phyloP scores from a whole-genome alignment of 140 eudicot genomes.

The Flaveria floridana region DNA sequence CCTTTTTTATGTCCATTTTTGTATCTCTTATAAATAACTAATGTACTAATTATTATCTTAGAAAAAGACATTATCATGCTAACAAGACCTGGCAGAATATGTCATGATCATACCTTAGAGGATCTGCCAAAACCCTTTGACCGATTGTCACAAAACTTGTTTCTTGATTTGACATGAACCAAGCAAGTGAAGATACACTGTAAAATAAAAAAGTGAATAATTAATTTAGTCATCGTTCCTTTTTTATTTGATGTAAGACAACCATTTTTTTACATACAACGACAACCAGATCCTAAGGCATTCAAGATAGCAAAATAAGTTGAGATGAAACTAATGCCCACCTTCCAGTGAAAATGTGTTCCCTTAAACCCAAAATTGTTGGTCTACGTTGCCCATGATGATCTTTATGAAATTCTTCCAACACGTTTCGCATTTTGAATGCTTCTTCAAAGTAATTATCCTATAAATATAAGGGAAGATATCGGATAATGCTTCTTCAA shows the following conservation, averaged over 20 bases:
- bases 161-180: slow-evolving; percentile 99
- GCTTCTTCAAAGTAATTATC: slow-evolving; percentile 97
- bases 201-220: slow-evolving; percentile 17
- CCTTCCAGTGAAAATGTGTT: slow-evolving; percentile 99
- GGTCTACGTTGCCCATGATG: slow-evolving; percentile 83
- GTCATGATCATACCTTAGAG: slow-evolving; percentile 60
- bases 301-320: slow-evolving; percentile 20
- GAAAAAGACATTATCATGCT: background rate
- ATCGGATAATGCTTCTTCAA: slow-evolving; percentile 54
- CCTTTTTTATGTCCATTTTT: background rate
- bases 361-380: slow-evolving; percentile 91
- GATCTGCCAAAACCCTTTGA: slow-evolving; percentile 92
- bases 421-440: slow-evolving; percentile 91
- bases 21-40: background rate
- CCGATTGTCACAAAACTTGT: slow-evolving; percentile 97
- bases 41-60: background rate
- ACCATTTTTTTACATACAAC: background rate
- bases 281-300: background rate
- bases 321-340: slow-evolving; percentile 25
- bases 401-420: slow-evolving; percentile 75
- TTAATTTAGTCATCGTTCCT: background rate
- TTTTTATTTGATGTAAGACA: slow-evolving; percentile 1
- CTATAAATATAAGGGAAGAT: slow-evolving; percentile 37
- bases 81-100: slow-evolving; percentile 12
- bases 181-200: slow-evolving; percentile 98